Conservation (phyloP, 164 flowering plant genomes). For the Magnolia officinalis region DNA sequence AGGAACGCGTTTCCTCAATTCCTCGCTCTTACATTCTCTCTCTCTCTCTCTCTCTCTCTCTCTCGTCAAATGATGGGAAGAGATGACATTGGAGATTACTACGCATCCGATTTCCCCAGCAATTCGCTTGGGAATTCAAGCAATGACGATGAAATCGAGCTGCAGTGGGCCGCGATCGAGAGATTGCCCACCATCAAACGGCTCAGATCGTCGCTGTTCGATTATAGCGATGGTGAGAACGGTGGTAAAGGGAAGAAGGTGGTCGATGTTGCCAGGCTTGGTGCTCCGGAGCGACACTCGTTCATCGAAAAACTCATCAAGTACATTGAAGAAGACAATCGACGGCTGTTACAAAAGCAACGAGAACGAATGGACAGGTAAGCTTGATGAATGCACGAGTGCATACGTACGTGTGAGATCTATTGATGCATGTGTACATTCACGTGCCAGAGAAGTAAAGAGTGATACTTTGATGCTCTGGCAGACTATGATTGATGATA, state of each 20-base stretch:
- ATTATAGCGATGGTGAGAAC: not conserved
- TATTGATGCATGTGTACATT: not conserved
- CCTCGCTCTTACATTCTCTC: not conserved
- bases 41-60: not conserved
- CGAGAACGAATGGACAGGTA: conserved; percentile 65
- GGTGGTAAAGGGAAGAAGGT: conserved; percentile 24
- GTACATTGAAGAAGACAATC: conserved; percentile 65
- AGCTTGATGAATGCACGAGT: not conserved
- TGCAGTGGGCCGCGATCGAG: conserved; percentile 70
- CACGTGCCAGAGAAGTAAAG: too few species aligned
- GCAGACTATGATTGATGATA: too few species aligned
- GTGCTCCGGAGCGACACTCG: conserved; percentile 41
- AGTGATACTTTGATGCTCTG: too few species aligned
- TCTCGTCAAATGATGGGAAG: not conserved
- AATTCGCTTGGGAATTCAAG: conserved; percentile 24
- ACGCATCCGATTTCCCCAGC: conserved; percentile 39
- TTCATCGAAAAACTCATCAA: conserved; percentile 59
- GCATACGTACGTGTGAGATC: not conserved
- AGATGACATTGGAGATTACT: not conserved
- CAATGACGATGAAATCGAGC: conserved; percentile 29
- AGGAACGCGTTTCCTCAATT: too few species aligned
- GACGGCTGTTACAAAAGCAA: conserved; percentile 43
- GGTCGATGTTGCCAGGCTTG: conserved; percentile 45
- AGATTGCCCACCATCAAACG: conserved; percentile 53
- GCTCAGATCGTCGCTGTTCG: conserved; percentile 48